Base-by-base conservation (phyloP, 2,329 filamentous ascomycete genomes). In the Clonostachys rhizophaga region DNA sequence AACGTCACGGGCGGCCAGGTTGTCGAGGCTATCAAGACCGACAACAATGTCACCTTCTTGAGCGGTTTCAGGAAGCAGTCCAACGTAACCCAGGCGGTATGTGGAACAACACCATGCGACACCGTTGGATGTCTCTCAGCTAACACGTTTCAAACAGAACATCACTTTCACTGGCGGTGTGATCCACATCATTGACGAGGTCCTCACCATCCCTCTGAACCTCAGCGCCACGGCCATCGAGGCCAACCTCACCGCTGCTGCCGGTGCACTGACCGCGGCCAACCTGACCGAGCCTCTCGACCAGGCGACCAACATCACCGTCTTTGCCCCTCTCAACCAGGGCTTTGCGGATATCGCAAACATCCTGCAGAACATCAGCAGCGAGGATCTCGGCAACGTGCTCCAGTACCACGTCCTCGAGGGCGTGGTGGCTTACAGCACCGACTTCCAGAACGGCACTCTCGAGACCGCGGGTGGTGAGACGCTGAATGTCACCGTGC, bases 1-100 rank as follows among this genome's bases (percentile, higher is more conserved):
- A 67, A 68, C 52, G 62, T 66, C 44, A 66, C 64, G 5, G 62
- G 62, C 13, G 65, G 64, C 4, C 60, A 62, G 40, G 64, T 65
- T 47, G 63, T 65, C n/a, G 64, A 57, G 5, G 54, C 66, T 33
- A 59, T 65, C 14, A 58, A 53, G 43, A 56, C 66, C 30, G 59
- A 59, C 0, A 49, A 58, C 5, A 51, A 63, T 33, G 62, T 65
- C 5, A 59, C 56, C 47, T 50, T 67, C 17, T 48, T 67, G 30
- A 65, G 60, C 37, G 64, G 64, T 2, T 60, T 65, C 40, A 54
- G 59, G 35, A 58, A 54, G 4, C 33, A 65, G 3, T 62, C 60
- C 6, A 58, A 57, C 5, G 64, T 67, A 5, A 66, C 59, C 24
- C 47, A 65, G 50, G 62, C 62, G 9, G 61, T 63, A 12, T 9